phyloP scores from a whole-genome alignment of 2,329 filamentous ascomycete species.

The Neonectria magnoliae region DNA sequence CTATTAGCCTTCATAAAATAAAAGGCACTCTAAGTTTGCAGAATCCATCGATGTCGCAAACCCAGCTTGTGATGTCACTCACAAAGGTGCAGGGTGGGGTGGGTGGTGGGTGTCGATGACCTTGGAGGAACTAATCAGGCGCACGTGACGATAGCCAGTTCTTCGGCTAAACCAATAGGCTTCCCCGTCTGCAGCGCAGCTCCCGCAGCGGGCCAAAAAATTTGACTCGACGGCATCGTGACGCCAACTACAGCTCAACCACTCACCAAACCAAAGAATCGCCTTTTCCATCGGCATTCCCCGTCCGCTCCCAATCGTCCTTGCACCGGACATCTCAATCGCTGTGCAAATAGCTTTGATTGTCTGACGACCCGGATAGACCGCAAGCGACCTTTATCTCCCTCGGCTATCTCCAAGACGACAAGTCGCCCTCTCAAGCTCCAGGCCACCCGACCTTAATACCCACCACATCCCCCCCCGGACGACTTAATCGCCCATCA shows the following conservation, averaged over 20 bases:
- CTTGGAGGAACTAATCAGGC: constrained; percentile 1
- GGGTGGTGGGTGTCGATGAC: background rate
- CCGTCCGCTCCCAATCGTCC: background rate
- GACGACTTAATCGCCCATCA: constrained; percentile 57
- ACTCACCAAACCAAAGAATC: constrained; percentile 32
- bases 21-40: background rate
- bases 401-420: constrained; percentile 9
- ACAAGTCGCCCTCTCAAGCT: constrained; percentile 18
- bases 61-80: background rate
- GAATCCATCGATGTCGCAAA: background rate
- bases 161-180: constrained; percentile 39
- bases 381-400: background rate
- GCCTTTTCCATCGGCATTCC: constrained; percentile 24
- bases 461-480: background rate
- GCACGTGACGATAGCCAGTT: constrained; percentile 37
- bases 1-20: background rate
- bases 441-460: background rate
- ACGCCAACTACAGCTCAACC: constrained; percentile 39
- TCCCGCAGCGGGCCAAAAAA: constrained; percentile 37
- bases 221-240: constrained; percentile 41
- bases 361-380: background rate
- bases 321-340: background rate
- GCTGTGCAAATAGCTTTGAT: background rate
- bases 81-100: background rate
- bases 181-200: constrained; percentile 15